Percentiles rank a stretch among this genome's conserved stretches.
phyloP scores from a whole-genome alignment of 257 asterid genomes.

The Cruciata laevipes region DNA sequence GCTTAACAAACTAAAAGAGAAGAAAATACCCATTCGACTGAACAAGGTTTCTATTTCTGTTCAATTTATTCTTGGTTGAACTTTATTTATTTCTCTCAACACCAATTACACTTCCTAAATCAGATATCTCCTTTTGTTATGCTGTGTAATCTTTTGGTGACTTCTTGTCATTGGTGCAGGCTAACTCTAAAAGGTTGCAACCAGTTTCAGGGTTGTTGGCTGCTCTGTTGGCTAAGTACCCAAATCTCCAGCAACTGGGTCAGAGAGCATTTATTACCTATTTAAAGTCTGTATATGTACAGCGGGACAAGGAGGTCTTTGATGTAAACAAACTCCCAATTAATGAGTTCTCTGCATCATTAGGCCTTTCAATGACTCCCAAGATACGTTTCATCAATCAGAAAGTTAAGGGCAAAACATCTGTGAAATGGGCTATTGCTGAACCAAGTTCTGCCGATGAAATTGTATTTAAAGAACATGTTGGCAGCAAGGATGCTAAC shows the following conservation, averaged over 20 bases:
- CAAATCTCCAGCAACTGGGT: slow-evolving; percentile 63
- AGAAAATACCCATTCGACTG: slow-evolving; percentile 60
- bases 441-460: slow-evolving; percentile 34
- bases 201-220: slow-evolving; percentile 75
- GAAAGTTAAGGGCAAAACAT: slow-evolving; percentile 49
- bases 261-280: slow-evolving; percentile 87
- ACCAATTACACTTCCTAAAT: not conserved
- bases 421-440: slow-evolving; percentile 42
- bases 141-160: not conserved
- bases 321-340: slow-evolving; percentile 68
- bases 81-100: not conserved
- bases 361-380: slow-evolving; percentile 97
- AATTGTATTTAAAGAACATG: slow-evolving; percentile 30
- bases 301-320: slow-evolving; percentile 78
- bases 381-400: slow-evolving; percentile 70
- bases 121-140: not conserved
- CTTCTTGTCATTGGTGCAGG: slow-evolving; percentile 35
- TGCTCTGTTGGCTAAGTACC: slow-evolving; percentile 75
- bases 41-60: slow-evolving; percentile 43
- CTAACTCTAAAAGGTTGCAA: slow-evolving; percentile 61
- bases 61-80: slow-evolving; percentile 2
- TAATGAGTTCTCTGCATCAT: slow-evolving; percentile 75
- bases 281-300: slow-evolving; percentile 70
- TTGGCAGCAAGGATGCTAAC: slow-evolving; percentile 18
- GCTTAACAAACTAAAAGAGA: slow-evolving; percentile 71